phyloP scores from a whole-genome alignment of 1,139 yeast species.

The Saccharomyces hybrid region DNA sequence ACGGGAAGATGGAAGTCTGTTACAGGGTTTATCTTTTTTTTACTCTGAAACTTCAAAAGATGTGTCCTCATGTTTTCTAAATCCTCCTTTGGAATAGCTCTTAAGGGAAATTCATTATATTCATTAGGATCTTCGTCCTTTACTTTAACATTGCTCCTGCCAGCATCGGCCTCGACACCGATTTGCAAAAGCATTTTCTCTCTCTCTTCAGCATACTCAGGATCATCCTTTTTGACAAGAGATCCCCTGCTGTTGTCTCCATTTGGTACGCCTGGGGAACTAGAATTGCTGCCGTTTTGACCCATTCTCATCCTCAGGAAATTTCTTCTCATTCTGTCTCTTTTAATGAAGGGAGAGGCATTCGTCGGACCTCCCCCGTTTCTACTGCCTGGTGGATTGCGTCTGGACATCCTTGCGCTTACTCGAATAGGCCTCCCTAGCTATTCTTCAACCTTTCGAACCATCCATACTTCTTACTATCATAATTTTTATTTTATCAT shows the following conservation, averaged over 20 bases:
- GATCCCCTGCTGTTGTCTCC: slow-evolving; percentile 11
- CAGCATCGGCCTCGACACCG: slow-evolving; percentile 17
- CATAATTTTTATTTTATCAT: not conserved
- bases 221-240: slow-evolving; percentile 30
- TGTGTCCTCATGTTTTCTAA: slow-evolving; percentile 71
- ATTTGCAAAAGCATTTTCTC: slow-evolving; percentile 20
- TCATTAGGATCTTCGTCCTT: slow-evolving; percentile 18
- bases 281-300: not conserved
- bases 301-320: slow-evolving; percentile 25
- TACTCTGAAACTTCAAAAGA: slow-evolving; percentile 70
- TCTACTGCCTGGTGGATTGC: slow-evolving; percentile 8
- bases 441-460: not conserved
- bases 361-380: slow-evolving; percentile 14
- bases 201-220: slow-evolving; percentile 24
- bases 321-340: slow-evolving; percentile 31
- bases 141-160: slow-evolving; percentile 13
- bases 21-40: slow-evolving; percentile 61
- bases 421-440: not conserved
- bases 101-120: slow-evolving; percentile 39
- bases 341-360: slow-evolving; percentile 32
- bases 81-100: slow-evolving; percentile 67
- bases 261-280: not conserved
- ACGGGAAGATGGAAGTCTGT: slow-evolving; percentile 72
- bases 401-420: not conserved
- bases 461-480: not conserved